phyloP scores from a whole-genome alignment of 2,329 filamentous ascomycete genomes.

The Chrysoporthe austroafricana region DNA sequence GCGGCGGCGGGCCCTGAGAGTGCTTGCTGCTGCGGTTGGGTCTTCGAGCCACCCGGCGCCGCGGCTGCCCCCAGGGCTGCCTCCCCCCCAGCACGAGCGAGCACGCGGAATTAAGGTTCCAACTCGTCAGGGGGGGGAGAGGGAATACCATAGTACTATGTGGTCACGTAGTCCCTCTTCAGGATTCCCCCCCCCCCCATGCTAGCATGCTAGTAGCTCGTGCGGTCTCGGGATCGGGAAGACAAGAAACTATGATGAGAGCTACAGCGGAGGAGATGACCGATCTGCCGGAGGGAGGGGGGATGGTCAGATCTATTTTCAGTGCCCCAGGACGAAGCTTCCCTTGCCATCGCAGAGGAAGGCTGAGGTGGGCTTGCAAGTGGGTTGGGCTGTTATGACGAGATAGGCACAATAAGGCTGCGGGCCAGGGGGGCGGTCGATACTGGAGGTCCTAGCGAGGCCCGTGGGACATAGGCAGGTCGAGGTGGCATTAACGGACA shows the following conservation, averaged over 20 bases:
- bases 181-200: no score
- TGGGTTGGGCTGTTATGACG: not conserved
- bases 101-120: not conserved
- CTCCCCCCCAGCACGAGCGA: not conserved
- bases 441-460: not conserved
- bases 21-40: not conserved
- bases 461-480: not conserved
- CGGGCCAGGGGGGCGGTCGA: not conserved
- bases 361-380: slow-evolving; percentile 5
- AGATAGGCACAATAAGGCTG: slow-evolving; percentile 12
- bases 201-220: no score
- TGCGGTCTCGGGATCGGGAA: not conserved
- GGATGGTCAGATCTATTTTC: not conserved
- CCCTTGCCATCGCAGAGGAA: not conserved
- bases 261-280: not conserved
- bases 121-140: no score
- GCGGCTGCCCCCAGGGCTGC: not conserved
- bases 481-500: not conserved
- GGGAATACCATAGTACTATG: no score
- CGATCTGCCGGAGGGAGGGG: not conserved
- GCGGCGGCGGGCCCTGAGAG: not conserved
- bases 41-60: no score
- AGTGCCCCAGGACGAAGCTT: not conserved
- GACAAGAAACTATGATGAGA: not conserved
- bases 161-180: no score